These are phyloP conservation scores for Cordyceps militaris DNA, from an alignment of 2,329 filamentous ascomycete species.

Conservation along the genomic window DNA sequence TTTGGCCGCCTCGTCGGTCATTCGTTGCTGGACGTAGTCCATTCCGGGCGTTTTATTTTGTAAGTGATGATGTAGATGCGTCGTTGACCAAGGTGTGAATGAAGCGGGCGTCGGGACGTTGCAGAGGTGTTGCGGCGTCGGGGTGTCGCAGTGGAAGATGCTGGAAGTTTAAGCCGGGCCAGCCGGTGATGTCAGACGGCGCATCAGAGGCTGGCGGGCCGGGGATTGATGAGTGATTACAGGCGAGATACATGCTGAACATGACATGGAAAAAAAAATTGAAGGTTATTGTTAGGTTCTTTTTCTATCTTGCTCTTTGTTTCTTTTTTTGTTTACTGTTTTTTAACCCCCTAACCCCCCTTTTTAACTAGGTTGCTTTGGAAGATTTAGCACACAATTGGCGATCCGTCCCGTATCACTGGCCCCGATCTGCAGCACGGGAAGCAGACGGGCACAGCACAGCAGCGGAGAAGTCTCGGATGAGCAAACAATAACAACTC, in stretches of 20 bases:
- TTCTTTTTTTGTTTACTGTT: no score
- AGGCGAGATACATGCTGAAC: no score
- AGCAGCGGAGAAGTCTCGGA: background rate
- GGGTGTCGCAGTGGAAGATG: background rate
- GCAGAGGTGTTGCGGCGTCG: background rate
- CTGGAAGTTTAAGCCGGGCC: background rate
- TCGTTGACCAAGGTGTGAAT: background rate
- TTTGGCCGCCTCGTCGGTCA: constrained; percentile 45
- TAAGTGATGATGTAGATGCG: background rate
- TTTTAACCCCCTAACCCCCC: no score
- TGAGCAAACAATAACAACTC: background rate
- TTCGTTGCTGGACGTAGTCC: constrained; percentile 52
- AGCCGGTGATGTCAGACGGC: constrained; percentile 7
- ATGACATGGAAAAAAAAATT: no score
- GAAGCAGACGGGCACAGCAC: background rate
- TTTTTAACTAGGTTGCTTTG: no score
- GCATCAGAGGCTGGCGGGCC: background rate
- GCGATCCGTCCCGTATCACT: background rate
- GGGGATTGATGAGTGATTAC: background rate
- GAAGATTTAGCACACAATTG: no score
- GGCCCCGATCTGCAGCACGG: background rate
- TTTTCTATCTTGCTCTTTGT: no score
- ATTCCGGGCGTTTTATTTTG: constrained; percentile 25
- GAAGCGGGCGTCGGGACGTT: background rate
- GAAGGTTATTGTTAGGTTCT: no score